Evolutionary conservation across 2,329 filamentous ascomycete genomes (phyloP), one percentile per base, ranked within the genome.

Genomic region (Elsinoe batatas): DNA sequence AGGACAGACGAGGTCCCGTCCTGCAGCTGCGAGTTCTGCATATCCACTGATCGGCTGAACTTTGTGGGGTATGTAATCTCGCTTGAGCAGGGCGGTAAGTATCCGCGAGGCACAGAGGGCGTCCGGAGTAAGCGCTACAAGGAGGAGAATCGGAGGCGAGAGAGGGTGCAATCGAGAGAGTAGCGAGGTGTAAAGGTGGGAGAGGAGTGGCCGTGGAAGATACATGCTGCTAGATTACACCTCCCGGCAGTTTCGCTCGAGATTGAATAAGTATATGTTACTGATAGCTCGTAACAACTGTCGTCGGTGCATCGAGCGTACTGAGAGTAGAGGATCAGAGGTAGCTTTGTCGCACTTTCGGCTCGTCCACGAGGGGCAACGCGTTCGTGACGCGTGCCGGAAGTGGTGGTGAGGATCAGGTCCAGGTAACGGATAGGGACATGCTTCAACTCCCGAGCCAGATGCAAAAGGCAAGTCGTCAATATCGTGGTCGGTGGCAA

Each of bases 31-130:
- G 46, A 98, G 81, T 69, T 97, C 93, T 61, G 82, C 84, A 81
- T 96, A 97, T 56, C 93, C 93, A 17, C 88, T 83, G 55, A 98
- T 85, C 1, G 93, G 93, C 65, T 96, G 88, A 66, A 97, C 95
- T 72, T 96, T 97, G 75, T 97, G 91, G 12, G 87, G 88, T 63
- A 98, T 95, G 68, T 95, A 97, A 76, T 98, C 93, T 77, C 91
- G 87, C 73, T 95, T 96, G 58, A 98, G 78, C n/a, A 98, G 79
- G 51, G 86, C 81, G 2, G 91, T 95, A 47, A 98, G 82, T 59
- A 98, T 96, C 59, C 91, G 89, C 69, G 90, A 95, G 60, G 91
- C 93, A 72, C 91, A 97, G 59, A 98, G 82, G 60, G 93, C 88
- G 74, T 98, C 93, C 56, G 93, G 90, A 67, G 96, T 91, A 68